A percentile compares a stretch with the other conserved stretches of the same genome.
Conservation (phyloP, 805 yeast species). For the Dipodascopsis tothii region DNA sequence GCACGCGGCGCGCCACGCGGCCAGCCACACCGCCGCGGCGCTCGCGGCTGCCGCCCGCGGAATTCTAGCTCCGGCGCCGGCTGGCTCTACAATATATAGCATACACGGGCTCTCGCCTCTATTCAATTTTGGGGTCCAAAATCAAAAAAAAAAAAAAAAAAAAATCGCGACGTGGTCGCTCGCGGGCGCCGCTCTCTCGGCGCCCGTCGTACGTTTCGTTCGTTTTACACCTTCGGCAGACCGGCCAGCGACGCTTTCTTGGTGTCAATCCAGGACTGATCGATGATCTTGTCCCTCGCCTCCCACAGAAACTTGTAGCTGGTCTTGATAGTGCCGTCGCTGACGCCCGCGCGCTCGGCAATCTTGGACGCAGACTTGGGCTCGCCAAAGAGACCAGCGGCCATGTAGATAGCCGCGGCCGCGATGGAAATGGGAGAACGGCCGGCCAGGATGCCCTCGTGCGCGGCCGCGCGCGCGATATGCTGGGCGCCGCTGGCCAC, state of each 20-base stretch:
- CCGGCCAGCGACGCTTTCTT: conserved; percentile 54
- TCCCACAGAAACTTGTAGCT: conserved; percentile 76
- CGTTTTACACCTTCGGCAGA: conserved; percentile 33
- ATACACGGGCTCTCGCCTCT: too few relatives aligned
- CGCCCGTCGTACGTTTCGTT: too few relatives aligned
- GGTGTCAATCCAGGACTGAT: conserved; percentile 64
- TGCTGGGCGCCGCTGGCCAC: conserved; percentile 88
- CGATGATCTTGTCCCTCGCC: conserved; percentile 63
- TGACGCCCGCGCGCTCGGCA: conserved; percentile 88
- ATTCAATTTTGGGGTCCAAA: too few relatives aligned
- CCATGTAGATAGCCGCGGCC: conserved; percentile 93
- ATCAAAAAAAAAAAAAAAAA: not conserved
- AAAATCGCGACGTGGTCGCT: not conserved
- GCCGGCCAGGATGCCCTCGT: conserved; percentile 89
- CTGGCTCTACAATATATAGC: too few relatives aligned
- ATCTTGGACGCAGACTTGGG: conserved; percentile 70
- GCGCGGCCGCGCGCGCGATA: conserved; percentile 83
- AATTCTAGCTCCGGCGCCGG: too few relatives aligned
- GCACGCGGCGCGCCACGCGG: too few relatives aligned
- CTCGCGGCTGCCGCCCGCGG: too few relatives aligned
- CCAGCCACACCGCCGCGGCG: too few relatives aligned
- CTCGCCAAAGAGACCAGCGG: conserved; percentile 77
- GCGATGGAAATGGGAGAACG: conserved; percentile 96
- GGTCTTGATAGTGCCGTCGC: conserved; percentile 94
- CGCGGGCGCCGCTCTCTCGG: too few relatives aligned